phyloP scores from a whole-genome alignment of 2,329 filamentous ascomycete species.

The Elsinoe necatrix region DNA sequence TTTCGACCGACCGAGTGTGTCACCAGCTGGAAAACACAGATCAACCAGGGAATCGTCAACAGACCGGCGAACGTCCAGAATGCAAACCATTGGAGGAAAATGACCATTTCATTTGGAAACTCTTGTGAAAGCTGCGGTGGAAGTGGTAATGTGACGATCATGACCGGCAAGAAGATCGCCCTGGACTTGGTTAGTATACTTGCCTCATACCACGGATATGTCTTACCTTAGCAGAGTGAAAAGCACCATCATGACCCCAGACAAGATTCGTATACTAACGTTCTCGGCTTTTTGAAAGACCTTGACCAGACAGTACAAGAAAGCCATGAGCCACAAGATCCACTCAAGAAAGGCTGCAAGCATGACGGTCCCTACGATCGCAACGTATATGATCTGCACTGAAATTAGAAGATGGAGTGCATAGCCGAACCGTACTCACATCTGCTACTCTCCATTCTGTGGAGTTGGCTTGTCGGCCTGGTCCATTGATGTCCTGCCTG shows the following conservation, averaged over 20 bases:
- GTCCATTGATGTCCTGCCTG: slow-evolving; percentile 13
- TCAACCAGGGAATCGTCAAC: slow-evolving; percentile 80
- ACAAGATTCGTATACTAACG: slow-evolving; percentile 70
- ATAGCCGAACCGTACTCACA: slow-evolving; percentile 26
- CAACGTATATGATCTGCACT: slow-evolving; percentile 70
- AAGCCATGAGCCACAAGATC: slow-evolving; percentile 90
- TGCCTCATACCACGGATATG: slow-evolving; percentile 14
- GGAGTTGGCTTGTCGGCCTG: not conserved
- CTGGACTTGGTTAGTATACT: slow-evolving; percentile 36
- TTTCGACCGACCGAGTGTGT: slow-evolving; percentile 76
- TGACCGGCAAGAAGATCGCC: slow-evolving; percentile 79
- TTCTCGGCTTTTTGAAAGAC: slow-evolving; percentile 84
- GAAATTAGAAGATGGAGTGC: not conserved
- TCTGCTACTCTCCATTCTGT: slow-evolving; percentile 26
- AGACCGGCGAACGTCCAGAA: slow-evolving; percentile 88
- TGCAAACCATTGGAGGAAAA: slow-evolving; percentile 80
- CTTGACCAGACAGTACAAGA: slow-evolving; percentile 82
- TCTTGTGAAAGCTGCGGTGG: slow-evolving; percentile 61
- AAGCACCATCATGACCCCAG: slow-evolving; percentile 62
- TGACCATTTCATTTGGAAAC: slow-evolving; percentile 63
- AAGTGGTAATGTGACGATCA: slow-evolving; percentile 85
- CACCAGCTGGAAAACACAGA: slow-evolving; percentile 85
- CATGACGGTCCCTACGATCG: slow-evolving; percentile 74
- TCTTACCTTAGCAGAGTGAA: slow-evolving; percentile 70
- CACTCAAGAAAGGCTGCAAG: slow-evolving; percentile 81